Evolutionary conservation across 2,329 filamentous ascomycete genomes (phyloP).

Genomic region (Pyrenophora graminea): DNA sequence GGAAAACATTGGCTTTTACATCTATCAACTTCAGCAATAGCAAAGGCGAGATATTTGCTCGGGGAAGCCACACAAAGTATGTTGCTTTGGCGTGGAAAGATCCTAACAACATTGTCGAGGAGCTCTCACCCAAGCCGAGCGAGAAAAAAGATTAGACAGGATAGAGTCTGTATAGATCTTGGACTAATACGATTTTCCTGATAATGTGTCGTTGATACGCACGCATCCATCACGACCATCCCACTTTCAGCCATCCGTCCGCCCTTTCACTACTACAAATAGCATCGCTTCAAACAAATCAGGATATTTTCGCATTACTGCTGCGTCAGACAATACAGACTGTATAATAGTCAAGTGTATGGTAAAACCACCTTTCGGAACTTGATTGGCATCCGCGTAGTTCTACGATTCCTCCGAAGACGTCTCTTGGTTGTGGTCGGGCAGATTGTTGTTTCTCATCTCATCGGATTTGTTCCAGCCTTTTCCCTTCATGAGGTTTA

Average conservation of each 20-base stretch:
- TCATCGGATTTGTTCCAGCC: slow-evolving; percentile 34
- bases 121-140: slow-evolving; percentile 52
- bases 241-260: background rate
- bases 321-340: background rate
- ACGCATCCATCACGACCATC: background rate
- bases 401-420: slow-evolving; percentile 12
- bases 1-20: slow-evolving; percentile 68
- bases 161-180: background rate
- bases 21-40: slow-evolving; percentile 64
- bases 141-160: slow-evolving; percentile 27
- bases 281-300: too few species aligned
- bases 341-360: background rate
- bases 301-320: background rate
- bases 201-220: background rate
- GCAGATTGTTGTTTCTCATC: slow-evolving; percentile 2
- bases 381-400: background rate
- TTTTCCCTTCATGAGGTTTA: slow-evolving; percentile 41
- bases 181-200: background rate
- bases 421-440: slow-evolving; percentile 5
- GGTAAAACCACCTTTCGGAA: background rate
- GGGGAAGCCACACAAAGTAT: slow-evolving; percentile 71
- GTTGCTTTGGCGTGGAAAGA: slow-evolving; percentile 66
- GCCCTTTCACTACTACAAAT: background rate
- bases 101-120: slow-evolving; percentile 63
- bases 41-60: slow-evolving; percentile 63